These are phyloP conservation scores for Hypoxylon sp. DNA, from an alignment of 2,329 filamentous ascomycete genomes.

Conservation along the genomic window DNA sequence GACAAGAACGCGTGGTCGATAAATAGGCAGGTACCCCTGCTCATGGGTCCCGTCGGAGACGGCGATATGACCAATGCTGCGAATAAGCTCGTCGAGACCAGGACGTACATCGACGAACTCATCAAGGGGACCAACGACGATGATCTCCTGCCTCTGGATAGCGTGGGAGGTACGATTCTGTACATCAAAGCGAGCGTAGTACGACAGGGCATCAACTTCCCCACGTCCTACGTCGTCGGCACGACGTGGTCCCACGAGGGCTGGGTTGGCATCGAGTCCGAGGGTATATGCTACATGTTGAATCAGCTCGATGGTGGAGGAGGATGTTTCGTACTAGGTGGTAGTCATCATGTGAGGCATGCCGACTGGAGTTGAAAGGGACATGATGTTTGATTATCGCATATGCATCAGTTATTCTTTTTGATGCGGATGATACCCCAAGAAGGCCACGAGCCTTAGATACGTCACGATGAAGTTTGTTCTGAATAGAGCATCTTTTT, in stretches of 20 bases:
- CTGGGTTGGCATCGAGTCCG: constrained; percentile 56
- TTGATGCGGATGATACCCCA: constrained; percentile 28
- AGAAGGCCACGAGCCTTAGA: constrained; percentile 9
- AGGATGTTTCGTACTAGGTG: constrained; percentile 53
- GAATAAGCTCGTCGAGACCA: constrained; percentile 43
- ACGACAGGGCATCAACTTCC: constrained; percentile 55
- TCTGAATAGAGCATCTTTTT: constrained; percentile 17
- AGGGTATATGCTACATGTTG: constrained; percentile 56
- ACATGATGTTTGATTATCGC: constrained; percentile 13
- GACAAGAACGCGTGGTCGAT: constrained; percentile 57
- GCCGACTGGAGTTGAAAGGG: constrained; percentile 47
- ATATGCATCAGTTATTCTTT: constrained; percentile 10
- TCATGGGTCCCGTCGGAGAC: constrained; percentile 45
- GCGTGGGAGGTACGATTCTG: constrained; percentile 56
- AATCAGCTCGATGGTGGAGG: constrained; percentile 49
- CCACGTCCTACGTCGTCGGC: constrained; percentile 55
- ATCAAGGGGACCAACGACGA: constrained; percentile 50
- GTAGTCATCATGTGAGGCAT: constrained; percentile 51
- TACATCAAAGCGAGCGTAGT: constrained; percentile 55
- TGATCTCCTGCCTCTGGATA: constrained; percentile 55
- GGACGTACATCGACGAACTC: constrained; percentile 47
- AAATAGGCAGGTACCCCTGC: constrained; percentile 31
- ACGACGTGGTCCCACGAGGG: constrained; percentile 55
- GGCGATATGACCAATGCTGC: constrained; percentile 40
- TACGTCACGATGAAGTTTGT: constrained; percentile 15